Evolutionary conservation across 2,329 filamentous ascomycete species (phyloP).

Genomic region (Apiospora malaysiana): DNA sequence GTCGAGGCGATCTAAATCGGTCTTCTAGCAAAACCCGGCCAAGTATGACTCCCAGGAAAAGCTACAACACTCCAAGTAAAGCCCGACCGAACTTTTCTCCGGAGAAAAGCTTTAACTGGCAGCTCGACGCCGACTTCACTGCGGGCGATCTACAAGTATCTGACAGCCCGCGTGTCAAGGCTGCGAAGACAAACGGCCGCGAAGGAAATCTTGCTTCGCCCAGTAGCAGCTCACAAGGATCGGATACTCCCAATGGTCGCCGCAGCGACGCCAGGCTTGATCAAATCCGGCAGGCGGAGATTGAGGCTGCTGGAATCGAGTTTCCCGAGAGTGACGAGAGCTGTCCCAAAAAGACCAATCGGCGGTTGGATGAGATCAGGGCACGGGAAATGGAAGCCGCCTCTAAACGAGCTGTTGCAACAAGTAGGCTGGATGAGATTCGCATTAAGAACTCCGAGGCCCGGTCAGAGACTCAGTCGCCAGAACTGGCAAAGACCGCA

Average conservation of each 20-base stretch:
- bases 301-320: slow-evolving; percentile 36
- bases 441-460: slow-evolving; percentile 53
- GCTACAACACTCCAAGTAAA: slow-evolving; percentile 43
- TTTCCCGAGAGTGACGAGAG: slow-evolving; percentile 31
- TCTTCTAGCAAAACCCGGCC: slow-evolving; percentile 3
- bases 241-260: slow-evolving; percentile 23
- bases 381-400: slow-evolving; percentile 50
- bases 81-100: slow-evolving; percentile 42
- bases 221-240: slow-evolving; percentile 24
- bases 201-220: slow-evolving; percentile 8
- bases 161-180: slow-evolving; percentile 58
- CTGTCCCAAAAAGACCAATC: slow-evolving; percentile 40
- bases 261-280: slow-evolving; percentile 44
- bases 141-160: slow-evolving; percentile 61
- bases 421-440: slow-evolving; percentile 58
- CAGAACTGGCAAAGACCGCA: slow-evolving; percentile 33
- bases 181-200: slow-evolving; percentile 35
- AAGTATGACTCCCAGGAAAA: slow-evolving; percentile 53
- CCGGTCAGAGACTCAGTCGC: slow-evolving; percentile 45
- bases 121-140: slow-evolving; percentile 64
- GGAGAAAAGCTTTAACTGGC: slow-evolving; percentile 60
- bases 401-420: slow-evolving; percentile 54
- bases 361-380: slow-evolving; percentile 56
- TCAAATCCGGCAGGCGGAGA: slow-evolving; percentile 44
- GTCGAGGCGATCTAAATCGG: not conserved